A percentile compares a stretch with the other conserved stretches of the same genome.
Evolutionary conservation across 306 rosid genomes (phyloP).

Genomic region (Vigna nakashimae): DNA sequence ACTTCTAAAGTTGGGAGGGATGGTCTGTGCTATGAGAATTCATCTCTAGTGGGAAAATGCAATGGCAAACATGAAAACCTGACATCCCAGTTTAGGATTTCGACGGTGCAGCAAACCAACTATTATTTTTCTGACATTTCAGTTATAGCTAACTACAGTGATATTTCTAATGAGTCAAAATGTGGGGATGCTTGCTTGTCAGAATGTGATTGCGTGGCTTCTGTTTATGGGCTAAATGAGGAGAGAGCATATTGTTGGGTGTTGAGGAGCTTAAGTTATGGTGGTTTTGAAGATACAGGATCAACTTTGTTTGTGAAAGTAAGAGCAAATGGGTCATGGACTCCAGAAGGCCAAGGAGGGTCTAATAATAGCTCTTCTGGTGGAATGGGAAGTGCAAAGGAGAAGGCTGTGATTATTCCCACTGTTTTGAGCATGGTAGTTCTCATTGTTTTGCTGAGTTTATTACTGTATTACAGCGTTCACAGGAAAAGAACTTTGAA

Average conservation of each 20-base stretch:
- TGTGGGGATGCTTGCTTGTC: conserved; percentile 90
- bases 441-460: conserved; percentile 71
- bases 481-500: conserved; percentile 68
- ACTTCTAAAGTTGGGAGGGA: conserved; percentile 59
- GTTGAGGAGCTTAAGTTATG: conserved; percentile 78
- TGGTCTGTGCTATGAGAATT: conserved; percentile 76
- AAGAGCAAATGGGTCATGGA: conserved; percentile 59
- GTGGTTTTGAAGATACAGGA: conserved; percentile 89
- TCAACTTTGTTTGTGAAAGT: conserved; percentile 85
- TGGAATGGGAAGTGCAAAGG: conserved; percentile 54
- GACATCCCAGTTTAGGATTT: conserved; percentile 60
- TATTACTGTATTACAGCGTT: conserved; percentile 74
- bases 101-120: conserved; percentile 76
- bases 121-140: conserved; percentile 80
- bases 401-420: conserved; percentile 75
- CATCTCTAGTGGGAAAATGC: conserved; percentile 72
- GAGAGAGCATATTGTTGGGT: conserved; percentile 92
- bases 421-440: conserved; percentile 70
- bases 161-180: conserved; percentile 61
- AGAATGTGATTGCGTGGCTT: conserved; percentile 91
- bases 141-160: conserved; percentile 84
- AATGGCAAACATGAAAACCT: conserved; percentile 46
- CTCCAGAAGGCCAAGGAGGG: conserved; percentile 48
- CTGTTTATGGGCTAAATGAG: conserved; percentile 82
- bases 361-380: conserved; percentile 55